These are phyloP conservation scores for Citrullus amarus DNA, from an alignment of 306 rosid species.

Conservation along the genomic window DNA sequence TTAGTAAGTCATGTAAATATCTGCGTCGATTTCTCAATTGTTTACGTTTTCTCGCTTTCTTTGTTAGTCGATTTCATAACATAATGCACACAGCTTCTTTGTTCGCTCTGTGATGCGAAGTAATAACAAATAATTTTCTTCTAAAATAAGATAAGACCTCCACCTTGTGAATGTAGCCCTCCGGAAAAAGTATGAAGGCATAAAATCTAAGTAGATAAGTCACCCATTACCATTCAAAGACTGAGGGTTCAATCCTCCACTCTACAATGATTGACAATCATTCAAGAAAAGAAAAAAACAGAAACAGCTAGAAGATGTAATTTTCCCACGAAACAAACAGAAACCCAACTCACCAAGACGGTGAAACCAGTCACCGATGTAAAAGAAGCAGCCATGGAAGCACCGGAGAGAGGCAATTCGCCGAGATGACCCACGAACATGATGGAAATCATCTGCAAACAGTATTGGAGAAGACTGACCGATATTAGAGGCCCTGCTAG, in stretches of 20 bases:
- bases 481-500: conserved; percentile 61
- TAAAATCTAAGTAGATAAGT: no score
- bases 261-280: no score
- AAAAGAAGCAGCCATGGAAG: conserved; percentile 70
- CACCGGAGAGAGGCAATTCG: conserved; percentile 41
- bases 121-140: neutral
- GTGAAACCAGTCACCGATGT: conserved; percentile 62
- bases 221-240: no score
- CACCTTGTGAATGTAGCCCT: no score
- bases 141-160: neutral
- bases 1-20: no score
- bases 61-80: no score
- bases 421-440: conserved; percentile 81
- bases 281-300: no score
- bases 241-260: no score
- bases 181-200: no score
- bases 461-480: conserved; percentile 33
- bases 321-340: neutral
- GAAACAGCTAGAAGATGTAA: neutral
- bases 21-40: no score
- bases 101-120: neutral
- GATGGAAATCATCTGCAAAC: conserved; percentile 46
- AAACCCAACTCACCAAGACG: conserved; percentile 38
- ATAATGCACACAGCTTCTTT: neutral
- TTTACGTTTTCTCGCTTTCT: no score